These are phyloP conservation scores for Penicillium coffeae DNA, from an alignment of 495 filamentous ascomycete genomes.

Conservation along the genomic window DNA sequence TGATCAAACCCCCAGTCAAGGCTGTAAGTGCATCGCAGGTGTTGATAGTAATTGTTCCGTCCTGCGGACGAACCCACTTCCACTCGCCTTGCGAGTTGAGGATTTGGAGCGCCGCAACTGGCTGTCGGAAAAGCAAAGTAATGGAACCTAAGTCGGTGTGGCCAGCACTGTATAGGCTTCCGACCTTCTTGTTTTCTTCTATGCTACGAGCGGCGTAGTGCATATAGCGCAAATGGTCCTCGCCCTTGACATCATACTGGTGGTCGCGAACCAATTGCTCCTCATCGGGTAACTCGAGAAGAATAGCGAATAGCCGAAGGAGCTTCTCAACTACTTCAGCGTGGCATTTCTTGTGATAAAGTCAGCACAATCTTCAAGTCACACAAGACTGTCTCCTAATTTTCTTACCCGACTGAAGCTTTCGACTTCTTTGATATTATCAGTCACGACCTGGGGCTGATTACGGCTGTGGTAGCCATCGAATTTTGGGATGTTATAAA, in stretches of 20 bases:
- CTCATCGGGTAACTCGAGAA: conserved; percentile 48
- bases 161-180: conserved; percentile 29
- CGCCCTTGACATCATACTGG: conserved; percentile 43
- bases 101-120: conserved; percentile 48
- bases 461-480: conserved; percentile 38
- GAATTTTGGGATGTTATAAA: conserved; percentile 52
- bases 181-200: conserved; percentile 39
- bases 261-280: conserved; percentile 46
- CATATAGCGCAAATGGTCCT: conserved; percentile 53
- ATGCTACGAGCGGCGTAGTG: conserved; percentile 42
- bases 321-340: conserved; percentile 46
- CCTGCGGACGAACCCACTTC: conserved; percentile 42
- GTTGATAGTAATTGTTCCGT: conserved; percentile 52
- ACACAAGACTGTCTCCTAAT: background rate
- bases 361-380: background rate
- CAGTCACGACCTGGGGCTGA: conserved; percentile 34
- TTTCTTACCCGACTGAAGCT: conserved; percentile 37
- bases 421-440: conserved; percentile 34
- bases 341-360: conserved; percentile 40
- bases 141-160: conserved; percentile 42
- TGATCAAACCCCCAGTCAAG: conserved; percentile 47
- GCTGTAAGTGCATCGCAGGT: conserved; percentile 47
- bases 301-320: conserved; percentile 48
- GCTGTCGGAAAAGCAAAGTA: conserved; percentile 44
- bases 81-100: conserved; percentile 31